Evolutionary conservation across 2,329 filamentous ascomycete species (phyloP), one percentile per base, ranked within the genome.

Genomic region (Mollisia scopiformis): DNA sequence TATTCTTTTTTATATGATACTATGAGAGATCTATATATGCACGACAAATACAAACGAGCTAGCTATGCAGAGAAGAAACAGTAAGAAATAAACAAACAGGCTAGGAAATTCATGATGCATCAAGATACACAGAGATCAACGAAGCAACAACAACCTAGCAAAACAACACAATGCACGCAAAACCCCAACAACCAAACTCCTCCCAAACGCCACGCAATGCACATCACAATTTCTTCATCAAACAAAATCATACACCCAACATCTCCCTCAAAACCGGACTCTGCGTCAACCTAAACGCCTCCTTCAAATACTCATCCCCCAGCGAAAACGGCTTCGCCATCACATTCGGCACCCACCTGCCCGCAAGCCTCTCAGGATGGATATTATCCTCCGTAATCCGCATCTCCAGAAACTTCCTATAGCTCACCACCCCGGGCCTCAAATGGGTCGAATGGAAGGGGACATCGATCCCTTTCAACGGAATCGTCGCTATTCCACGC

Each of bases 281-380:
- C 25, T 47, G 43, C 5, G 61, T 61, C 10, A 63, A 14, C 8
- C 50, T 25, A 14, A 39, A 39, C 11, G 61, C 61, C 31, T 35
- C n/a, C 33, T 63, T 30, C 33, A 63, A 68, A 33, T 71, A 73
- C 11, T 64, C 68, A 33, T 62, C 64, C 28, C 57, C 64, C 27
- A 73, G 64, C 55, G 59, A 60, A 54, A 76, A 76, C 2, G 74
- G 74, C 43, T 63, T 68, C 3, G 66, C 74, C 23, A 69, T 74
- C 13, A 76, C 66, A 55, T 76, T 76, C 11, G 74, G 74, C 27
- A 76, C 68, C 57, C 70, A 76, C 51, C 67, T 71, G 4, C 70
- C 71, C 8, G 74, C 66, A 19, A 76, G 66, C 50, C 64, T 59
- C 10, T 64, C 64, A 10, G 69, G 67, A 13, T 69, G 61, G 23